Conservation (phyloP, 1,139 yeast species). For the Suhomyces bokatorum region DNA sequence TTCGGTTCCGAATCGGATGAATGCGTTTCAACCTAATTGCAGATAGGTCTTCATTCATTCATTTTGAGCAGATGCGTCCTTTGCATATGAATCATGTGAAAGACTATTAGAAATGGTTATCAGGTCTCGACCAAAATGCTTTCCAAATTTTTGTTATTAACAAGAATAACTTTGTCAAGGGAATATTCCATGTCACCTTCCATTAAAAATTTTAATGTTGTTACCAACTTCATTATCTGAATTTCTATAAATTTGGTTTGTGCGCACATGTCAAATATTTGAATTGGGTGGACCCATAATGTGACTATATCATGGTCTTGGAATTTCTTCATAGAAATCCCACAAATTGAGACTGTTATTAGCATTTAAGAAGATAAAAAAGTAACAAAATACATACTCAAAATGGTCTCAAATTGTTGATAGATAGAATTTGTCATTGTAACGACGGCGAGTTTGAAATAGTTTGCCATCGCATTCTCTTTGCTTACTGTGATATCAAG, state of each 20-base stretch:
- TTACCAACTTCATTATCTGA: not conserved
- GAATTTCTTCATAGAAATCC: constrained; percentile 6
- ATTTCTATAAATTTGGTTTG: not conserved
- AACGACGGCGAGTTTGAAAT: constrained; percentile 7
- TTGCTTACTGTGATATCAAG: constrained; percentile 15
- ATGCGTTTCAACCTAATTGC: not conserved
- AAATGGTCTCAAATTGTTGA: constrained; percentile 3
- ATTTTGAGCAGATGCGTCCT: too few species aligned
- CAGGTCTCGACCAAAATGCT: not conserved
- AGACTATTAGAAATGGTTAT: too few species aligned
- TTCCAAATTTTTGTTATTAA: constrained; percentile 1
- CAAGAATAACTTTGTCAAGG: constrained; percentile 1
- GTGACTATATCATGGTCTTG: not conserved
- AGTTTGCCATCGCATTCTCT: constrained; percentile 1
- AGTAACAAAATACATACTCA: not conserved
- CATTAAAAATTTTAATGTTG: not conserved
- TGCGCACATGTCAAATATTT: not conserved
- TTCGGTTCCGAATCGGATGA: too few species aligned
- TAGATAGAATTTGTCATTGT: constrained; percentile 13
- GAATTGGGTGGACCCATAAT: constrained; percentile 9
- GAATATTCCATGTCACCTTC: not conserved
- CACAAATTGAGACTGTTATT: constrained; percentile 12
- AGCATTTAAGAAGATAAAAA: not conserved
- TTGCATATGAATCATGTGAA: too few species aligned
- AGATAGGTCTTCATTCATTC: too few species aligned